Conservation (phyloP, 352 stramenopile species). For the Phytophthora citrophthora region DNA sequence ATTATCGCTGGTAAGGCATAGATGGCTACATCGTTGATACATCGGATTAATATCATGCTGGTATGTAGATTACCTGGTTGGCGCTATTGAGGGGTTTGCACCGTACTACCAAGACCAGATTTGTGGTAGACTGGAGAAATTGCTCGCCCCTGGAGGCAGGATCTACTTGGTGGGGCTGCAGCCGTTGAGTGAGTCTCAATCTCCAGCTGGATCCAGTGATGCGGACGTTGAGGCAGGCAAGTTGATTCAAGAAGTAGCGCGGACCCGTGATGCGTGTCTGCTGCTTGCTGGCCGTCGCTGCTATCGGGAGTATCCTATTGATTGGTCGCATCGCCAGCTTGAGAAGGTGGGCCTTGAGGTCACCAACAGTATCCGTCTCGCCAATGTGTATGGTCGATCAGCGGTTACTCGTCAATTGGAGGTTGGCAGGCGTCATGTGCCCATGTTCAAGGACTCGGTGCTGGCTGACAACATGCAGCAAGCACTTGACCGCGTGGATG, state of each 20-base stretch:
- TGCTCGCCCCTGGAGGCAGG: constrained; percentile 83
- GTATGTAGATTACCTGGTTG: constrained; percentile 89
- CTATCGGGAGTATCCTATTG: constrained; percentile 92
- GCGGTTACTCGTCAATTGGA: constrained; percentile 91
- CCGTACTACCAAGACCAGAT: constrained; percentile 89
- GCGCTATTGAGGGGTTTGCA: constrained; percentile 92
- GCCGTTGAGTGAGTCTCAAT: constrained; percentile 76
- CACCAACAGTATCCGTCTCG: constrained; percentile 62
- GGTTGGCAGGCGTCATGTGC: constrained; percentile 85
- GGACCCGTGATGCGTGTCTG: constrained; percentile 89
- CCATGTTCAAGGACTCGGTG: constrained; percentile 66
- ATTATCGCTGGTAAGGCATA: constrained; percentile 62
- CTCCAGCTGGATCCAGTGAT: constrained; percentile 15
- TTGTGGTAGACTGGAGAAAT: constrained; percentile 62
- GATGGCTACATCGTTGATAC: constrained; percentile 3
- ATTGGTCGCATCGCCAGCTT: constrained; percentile 88
- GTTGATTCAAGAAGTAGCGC: constrained; percentile 71
- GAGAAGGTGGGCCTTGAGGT: constrained; percentile 58
- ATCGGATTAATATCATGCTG: background rate
- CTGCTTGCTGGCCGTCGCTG: constrained; percentile 86
- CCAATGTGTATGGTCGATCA: constrained; percentile 88
- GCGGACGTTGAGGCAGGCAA: constrained; percentile 41
- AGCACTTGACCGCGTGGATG: constrained; percentile 69
- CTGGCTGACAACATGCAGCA: constrained; percentile 43
- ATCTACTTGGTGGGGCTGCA: constrained; percentile 91